Base-by-base conservation (phyloP, 1,284 basidiomycete genomes). In the Leccinum griseonigrum region DNA sequence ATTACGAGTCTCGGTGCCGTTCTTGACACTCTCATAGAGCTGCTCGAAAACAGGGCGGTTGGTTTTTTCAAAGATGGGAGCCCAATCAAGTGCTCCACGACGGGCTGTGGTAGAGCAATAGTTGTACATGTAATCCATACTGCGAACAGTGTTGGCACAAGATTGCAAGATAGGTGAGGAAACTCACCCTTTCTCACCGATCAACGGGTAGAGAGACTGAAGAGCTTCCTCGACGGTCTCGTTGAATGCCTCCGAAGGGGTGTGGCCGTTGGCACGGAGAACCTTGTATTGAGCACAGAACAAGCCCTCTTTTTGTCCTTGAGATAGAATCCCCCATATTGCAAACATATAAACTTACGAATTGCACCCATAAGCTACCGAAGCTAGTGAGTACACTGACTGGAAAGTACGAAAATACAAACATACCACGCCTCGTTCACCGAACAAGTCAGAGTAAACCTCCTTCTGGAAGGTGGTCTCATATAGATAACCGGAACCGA, bases 61-160 rank as follows among this genome's bases (percentile, higher is more conserved):
- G 66, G 95, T 88, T 80, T 92, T 88, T 79, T 98, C 93, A 78
- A 98, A 98, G 77, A 94, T 83, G 69, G 96, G 96, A n/a, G 97
- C 96, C 97, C 97, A 99, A 85, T 99, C 97, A 61, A 97, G 91
- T 54, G 96, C 96, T 74, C 97, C 97, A 67, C 97, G 95, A 71
- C 97, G 95, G 61, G 97, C 97, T 58, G 97, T 99, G 68, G 97
- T 99, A 46, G 97, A 99, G 85, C 97, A 99, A 54, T 96, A 95
- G 74, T 91, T 91, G 85, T 90, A 98, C 97, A 98, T 98, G 88
- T 98, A 98, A 83, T 99, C 97, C 97, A 98, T 98, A 67, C 92
- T 92, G 66, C 62, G 64, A 56, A 64, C 58, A 51, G 50, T 3
- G n/a, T 57, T 46, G 16, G 9, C 26, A 51, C 3, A 13, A 26